These are phyloP conservation scores for Bothriochloa decipiens DNA, from an alignment of 176 grass and related monocot species.

Conservation along the genomic window DNA sequence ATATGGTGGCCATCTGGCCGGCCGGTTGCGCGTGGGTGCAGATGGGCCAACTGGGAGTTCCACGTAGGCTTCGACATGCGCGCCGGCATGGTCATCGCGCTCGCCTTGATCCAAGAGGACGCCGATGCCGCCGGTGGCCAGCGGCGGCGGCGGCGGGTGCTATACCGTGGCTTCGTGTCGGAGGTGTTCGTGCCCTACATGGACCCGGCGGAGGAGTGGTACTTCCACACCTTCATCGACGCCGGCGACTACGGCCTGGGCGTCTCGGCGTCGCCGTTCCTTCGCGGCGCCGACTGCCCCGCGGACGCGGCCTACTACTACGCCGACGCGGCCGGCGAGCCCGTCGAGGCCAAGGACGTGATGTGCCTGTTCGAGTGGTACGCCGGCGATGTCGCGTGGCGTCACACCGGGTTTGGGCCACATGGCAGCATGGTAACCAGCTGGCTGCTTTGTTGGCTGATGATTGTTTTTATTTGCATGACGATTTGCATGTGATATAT, in stretches of 20 bases:
- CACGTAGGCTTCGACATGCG: too few species aligned
- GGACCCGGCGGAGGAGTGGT: slow-evolving; percentile 76
- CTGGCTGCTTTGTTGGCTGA: too few species aligned
- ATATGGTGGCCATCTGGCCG: too few species aligned
- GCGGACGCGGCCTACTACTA: slow-evolving; percentile 57
- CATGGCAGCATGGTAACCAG: neutral
- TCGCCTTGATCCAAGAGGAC: neutral
- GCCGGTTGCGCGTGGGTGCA: neutral
- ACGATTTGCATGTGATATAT: neutral
- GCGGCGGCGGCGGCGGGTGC: slow-evolving; percentile 42
- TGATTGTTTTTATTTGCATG: too few species aligned
- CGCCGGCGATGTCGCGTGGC: slow-evolving; percentile 64
- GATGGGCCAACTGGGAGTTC: neutral
- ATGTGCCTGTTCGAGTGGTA: slow-evolving; percentile 74
- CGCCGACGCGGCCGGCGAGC: slow-evolving; percentile 43
- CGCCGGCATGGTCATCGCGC: too few species aligned
- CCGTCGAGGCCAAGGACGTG: slow-evolving; percentile 39
- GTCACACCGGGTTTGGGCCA: slow-evolving; percentile 45
- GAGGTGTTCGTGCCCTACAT: slow-evolving; percentile 86
- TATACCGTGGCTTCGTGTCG: slow-evolving; percentile 66
- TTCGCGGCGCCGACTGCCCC: slow-evolving; percentile 58
- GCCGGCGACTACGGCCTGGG: slow-evolving; percentile 63
- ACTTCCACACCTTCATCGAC: slow-evolving; percentile 69
- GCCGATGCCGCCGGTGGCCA: too few species aligned
- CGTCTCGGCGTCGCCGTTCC: slow-evolving; percentile 41